Evolutionary conservation across 2,329 filamentous ascomycete species (phyloP).

Genomic region (Dothideomycetidae sp.): DNA sequence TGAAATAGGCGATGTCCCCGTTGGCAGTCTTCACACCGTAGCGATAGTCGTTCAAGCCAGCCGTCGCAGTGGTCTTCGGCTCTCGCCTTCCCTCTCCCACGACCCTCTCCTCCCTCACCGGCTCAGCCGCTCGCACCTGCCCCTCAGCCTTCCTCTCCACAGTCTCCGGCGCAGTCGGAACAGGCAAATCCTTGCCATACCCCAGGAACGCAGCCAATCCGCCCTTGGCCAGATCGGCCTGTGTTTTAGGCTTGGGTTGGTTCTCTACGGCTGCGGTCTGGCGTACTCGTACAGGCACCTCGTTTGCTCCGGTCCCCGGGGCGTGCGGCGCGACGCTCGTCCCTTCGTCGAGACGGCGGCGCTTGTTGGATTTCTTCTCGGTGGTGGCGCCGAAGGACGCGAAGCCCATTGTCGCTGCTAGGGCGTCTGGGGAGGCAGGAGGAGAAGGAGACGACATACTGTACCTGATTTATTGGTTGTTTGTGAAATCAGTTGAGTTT

Average conservation of each 20-base stretch:
- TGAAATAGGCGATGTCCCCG: conserved; percentile 57
- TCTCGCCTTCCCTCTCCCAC: neutral
- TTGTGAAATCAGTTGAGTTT: too few relatives aligned
- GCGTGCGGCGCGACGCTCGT: conserved; percentile 20
- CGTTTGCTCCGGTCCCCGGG: conserved; percentile 21
- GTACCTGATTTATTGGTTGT: too few relatives aligned
- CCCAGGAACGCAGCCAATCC: conserved; percentile 5
- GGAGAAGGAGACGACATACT: neutral
- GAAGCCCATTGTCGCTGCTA: conserved; percentile 60
- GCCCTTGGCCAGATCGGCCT: conserved; percentile 1
- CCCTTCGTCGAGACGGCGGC: conserved; percentile 46
- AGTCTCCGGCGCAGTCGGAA: neutral
- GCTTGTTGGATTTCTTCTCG: conserved; percentile 41
- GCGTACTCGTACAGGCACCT: conserved; percentile 13
- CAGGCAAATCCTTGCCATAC: conserved; percentile 4
- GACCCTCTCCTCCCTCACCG: neutral
- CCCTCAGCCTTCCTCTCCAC: neutral
- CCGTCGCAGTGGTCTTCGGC: conserved; percentile 5
- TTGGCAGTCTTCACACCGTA: conserved; percentile 30
- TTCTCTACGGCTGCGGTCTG: neutral
- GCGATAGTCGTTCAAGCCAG: conserved; percentile 25
- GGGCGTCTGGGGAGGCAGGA: conserved; percentile 36
- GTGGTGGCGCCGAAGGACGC: conserved; percentile 46
- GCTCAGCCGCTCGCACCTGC: neutral
- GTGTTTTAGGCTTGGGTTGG: neutral